Evolutionary conservation across 2,329 filamentous ascomycete species (phyloP).

Genomic region (Trematosphaeria pertusa): DNA sequence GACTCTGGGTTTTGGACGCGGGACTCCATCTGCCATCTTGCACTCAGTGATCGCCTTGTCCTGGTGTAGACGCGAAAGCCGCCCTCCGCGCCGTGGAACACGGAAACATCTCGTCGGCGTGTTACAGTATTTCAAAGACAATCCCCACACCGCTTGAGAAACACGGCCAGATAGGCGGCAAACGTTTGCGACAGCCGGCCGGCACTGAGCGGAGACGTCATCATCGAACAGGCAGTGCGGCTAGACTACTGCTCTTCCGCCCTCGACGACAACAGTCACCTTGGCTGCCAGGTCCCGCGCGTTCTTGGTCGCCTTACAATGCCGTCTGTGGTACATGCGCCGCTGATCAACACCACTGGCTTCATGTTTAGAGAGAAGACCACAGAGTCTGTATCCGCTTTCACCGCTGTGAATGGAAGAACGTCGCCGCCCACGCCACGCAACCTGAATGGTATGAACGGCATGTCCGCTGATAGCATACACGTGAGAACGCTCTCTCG

Average conservation of each 20-base stretch:
- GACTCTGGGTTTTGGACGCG: too few relatives aligned
- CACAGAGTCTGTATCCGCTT: constrained; percentile 36
- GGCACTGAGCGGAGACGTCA: constrained; percentile 8
- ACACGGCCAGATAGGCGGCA: constrained; percentile 3
- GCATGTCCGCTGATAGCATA: constrained; percentile 21
- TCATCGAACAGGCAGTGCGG: constrained; percentile 8
- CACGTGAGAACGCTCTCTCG: constrained; percentile 22
- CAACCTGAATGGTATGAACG: constrained; percentile 25
- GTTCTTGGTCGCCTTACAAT: constrained; percentile 27
- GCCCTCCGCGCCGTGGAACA: constrained; percentile 27
- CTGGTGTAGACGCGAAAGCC: constrained; percentile 26
- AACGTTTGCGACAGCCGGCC: constrained; percentile 8
- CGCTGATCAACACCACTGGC: constrained; percentile 32
- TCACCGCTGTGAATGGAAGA: constrained; percentile 47
- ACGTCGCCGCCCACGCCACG: constrained; percentile 32
- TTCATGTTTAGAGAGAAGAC: constrained; percentile 40
- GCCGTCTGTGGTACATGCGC: constrained; percentile 44
- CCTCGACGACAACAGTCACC: constrained; percentile 3
- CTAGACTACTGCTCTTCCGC: constrained; percentile 1
- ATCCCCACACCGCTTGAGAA: background rate
- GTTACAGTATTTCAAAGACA: constrained; percentile 12
- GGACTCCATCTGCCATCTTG: too few relatives aligned
- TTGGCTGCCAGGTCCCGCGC: constrained; percentile 7
- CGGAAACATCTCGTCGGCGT: constrained; percentile 10
- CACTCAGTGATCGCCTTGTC: too few relatives aligned